These are phyloP conservation scores for Penicillium brasilianum DNA, from an alignment of 2,329 filamentous ascomycete genomes.

Conservation along the genomic window DNA sequence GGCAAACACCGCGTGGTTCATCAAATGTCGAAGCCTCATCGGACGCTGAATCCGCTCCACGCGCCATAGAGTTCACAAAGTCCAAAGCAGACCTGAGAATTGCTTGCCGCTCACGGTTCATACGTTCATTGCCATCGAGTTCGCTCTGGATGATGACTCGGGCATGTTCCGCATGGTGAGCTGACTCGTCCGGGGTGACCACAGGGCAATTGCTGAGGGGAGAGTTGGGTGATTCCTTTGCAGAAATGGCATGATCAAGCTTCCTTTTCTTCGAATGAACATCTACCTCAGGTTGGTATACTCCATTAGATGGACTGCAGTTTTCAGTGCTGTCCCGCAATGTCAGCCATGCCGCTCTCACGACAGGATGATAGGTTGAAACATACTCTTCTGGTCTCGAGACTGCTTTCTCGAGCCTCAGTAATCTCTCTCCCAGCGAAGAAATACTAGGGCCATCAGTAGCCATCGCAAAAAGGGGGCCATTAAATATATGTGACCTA, in stretches of 20 bases:
- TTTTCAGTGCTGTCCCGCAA: not conserved
- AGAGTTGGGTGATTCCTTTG: conserved; percentile 10
- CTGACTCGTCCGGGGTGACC: conserved; percentile 23
- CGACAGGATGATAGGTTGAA: too few relatives aligned
- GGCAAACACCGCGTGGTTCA: conserved; percentile 5
- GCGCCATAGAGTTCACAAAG: conserved; percentile 27
- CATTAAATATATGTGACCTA: conserved; percentile 7
- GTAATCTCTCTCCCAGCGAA: conserved; percentile 21
- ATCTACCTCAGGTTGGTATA: not conserved
- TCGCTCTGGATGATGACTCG: conserved; percentile 32
- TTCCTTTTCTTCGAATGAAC: conserved; percentile 14
- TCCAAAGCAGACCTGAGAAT: conserved; percentile 30
- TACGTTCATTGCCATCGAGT: conserved; percentile 23
- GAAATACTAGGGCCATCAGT: conserved; percentile 13
- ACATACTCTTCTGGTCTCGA: conserved; percentile 13
- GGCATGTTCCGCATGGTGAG: conserved; percentile 34
- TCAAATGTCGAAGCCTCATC: conserved; percentile 11
- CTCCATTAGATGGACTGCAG: not conserved
- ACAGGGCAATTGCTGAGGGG: conserved; percentile 12
- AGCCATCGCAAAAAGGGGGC: not conserved
- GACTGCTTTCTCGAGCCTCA: conserved; percentile 19
- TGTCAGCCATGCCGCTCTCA: not conserved
- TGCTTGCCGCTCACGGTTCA: conserved; percentile 26
- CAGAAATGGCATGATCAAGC: conserved; percentile 4
- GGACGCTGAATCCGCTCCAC: not conserved